Percentiles rank a stretch among this genome's conserved stretches.
These are phyloP conservation scores for Colletotrichum cuscutae DNA, from an alignment of 2,329 filamentous ascomycete species.

Conservation along the genomic window DNA sequence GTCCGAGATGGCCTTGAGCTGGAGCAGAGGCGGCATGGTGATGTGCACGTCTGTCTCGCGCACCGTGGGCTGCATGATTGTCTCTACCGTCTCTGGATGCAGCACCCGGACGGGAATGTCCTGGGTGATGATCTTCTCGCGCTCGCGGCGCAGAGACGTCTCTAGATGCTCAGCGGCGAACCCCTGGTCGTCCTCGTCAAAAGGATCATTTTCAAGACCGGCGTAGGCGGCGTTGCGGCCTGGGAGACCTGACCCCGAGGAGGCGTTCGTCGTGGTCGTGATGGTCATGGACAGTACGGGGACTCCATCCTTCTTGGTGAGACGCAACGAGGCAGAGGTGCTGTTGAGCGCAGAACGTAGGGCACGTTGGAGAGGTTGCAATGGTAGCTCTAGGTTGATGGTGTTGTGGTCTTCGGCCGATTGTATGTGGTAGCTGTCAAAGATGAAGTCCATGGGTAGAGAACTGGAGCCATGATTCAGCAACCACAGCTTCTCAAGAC, in stretches of 20 bases:
- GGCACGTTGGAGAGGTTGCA: constrained; percentile 89
- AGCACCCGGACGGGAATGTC: constrained; percentile 96
- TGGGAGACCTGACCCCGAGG: constrained; percentile 44
- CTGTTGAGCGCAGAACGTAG: constrained; percentile 88
- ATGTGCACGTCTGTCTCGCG: constrained; percentile 96
- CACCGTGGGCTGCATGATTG: constrained; percentile 91
- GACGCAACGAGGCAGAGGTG: constrained; percentile 82
- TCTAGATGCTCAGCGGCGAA: constrained; percentile 64
- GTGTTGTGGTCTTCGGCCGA: constrained; percentile 85
- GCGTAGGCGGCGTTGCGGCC: constrained; percentile 36
- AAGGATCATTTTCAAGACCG: constrained; percentile 47
- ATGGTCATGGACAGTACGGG: constrained; percentile 93
- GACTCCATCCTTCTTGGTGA: constrained; percentile 91
- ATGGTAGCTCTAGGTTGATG: constrained; percentile 95
- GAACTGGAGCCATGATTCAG: constrained; percentile 52
- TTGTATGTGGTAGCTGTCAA: constrained; percentile 85
- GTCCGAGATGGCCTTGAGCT: constrained; percentile 94
- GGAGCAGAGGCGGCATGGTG: constrained; percentile 84
- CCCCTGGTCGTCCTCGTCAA: constrained; percentile 55
- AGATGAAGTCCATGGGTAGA: constrained; percentile 82
- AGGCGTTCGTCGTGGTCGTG: constrained; percentile 74
- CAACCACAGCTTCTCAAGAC: not conserved
- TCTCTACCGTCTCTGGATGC: constrained; percentile 83
- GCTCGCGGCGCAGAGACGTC: constrained; percentile 71
- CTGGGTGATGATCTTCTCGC: constrained; percentile 93